These are phyloP conservation scores for Wickerhamomyces chaumierensis DNA, from an alignment of 805 yeast genomes.

Conservation along the genomic window DNA sequence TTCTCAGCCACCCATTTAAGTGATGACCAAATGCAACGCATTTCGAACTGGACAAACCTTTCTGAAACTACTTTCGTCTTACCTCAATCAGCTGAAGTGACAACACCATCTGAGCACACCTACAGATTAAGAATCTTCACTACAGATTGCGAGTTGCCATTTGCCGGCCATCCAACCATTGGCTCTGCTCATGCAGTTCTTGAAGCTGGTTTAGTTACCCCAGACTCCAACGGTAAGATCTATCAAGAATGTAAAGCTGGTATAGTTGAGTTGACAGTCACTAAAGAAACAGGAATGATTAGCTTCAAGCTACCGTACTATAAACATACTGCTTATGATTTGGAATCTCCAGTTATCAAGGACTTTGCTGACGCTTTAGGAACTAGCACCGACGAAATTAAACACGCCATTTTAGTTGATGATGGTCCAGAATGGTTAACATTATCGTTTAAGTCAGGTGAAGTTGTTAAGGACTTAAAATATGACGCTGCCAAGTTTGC, in stretches of 20 bases:
- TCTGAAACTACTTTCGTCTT: conserved; percentile 46
- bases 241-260: conserved; percentile 38
- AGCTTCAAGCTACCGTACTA: conserved; percentile 20
- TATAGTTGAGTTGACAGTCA: conserved; percentile 23
- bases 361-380: conserved; percentile 8
- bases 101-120: conserved; percentile 25
- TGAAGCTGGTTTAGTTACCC: conserved; percentile 24
- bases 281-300: conserved; percentile 11
- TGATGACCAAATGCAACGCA: conserved; percentile 29
- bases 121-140: conserved; percentile 41
- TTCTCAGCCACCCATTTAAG: conserved; percentile 29
- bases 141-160: conserved; percentile 36
- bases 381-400: conserved; percentile 3
- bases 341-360: conserved; percentile 3
- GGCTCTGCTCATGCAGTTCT: conserved; percentile 39
- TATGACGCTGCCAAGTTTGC: conserved; percentile 22
- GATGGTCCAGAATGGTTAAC: conserved; percentile 39
- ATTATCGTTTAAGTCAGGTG: conserved; percentile 20
- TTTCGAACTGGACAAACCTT: conserved; percentile 53
- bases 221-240: conserved; percentile 17
- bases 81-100: conserved; percentile 19
- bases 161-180: conserved; percentile 57
- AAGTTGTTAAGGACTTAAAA: conserved; percentile 21
- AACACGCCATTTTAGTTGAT: conserved; percentile 21
- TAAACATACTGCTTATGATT: conserved; percentile 1